These are phyloP conservation scores for Pleomassaria siparia DNA, from an alignment of 2,329 filamentous ascomycete species.

Conservation along the genomic window DNA sequence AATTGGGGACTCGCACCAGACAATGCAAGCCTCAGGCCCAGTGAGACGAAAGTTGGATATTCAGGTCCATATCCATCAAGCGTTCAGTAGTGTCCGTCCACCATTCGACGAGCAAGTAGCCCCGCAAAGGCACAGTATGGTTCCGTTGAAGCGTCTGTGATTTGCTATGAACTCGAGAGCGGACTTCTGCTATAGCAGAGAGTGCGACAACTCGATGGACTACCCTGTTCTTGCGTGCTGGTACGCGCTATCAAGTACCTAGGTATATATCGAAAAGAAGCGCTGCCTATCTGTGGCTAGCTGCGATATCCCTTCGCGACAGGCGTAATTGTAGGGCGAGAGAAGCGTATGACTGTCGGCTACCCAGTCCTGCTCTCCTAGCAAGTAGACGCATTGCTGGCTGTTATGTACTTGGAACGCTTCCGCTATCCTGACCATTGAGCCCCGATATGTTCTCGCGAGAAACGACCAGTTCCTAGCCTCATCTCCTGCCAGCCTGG, in stretches of 20 bases:
- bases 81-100: slow-evolving; percentile 5
- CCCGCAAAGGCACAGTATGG: slow-evolving; percentile 44
- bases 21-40: slow-evolving; percentile 25
- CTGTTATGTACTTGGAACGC: slow-evolving; percentile 25
- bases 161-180: slow-evolving; percentile 74
- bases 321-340: slow-evolving; percentile 34
- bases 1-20: slow-evolving; percentile 16
- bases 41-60: neutral
- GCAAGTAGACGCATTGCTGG: slow-evolving; percentile 24
- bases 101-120: slow-evolving; percentile 36
- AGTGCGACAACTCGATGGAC: slow-evolving; percentile 37
- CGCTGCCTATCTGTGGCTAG: slow-evolving; percentile 55
- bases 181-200: slow-evolving; percentile 64
- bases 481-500: neutral
- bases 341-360: slow-evolving; percentile 36
- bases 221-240: slow-evolving; percentile 52
- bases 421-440: slow-evolving; percentile 19
- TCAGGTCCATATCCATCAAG: slow-evolving; percentile 1
- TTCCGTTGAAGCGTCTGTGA: slow-evolving; percentile 50
- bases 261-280: slow-evolving; percentile 65
- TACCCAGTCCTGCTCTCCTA: slow-evolving; percentile 30
- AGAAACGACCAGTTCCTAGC: neutral
- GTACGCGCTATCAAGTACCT: slow-evolving; percentile 65
- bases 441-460: slow-evolving; percentile 4
- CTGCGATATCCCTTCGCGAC: slow-evolving; percentile 35